A percentile compares a stretch with the other conserved stretches of the same genome.
Evolutionary conservation across 306 rosid genomes (phyloP).

Genomic region (Mimosa bimucronata): DNA sequence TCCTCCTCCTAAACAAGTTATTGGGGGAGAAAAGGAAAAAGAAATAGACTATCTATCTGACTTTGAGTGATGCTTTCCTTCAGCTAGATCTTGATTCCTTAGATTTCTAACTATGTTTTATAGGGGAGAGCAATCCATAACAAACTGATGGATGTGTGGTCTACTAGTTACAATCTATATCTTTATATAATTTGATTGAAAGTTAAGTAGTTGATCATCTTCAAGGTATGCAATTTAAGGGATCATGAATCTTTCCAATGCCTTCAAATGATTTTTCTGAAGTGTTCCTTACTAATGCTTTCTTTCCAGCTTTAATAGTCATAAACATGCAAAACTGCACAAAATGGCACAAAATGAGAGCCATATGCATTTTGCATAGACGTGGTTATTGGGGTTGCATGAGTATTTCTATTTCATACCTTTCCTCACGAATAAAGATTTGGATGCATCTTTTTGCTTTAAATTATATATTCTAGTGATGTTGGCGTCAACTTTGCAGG

Average conservation of each 20-base stretch:
- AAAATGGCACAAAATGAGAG: background rate
- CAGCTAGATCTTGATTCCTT: background rate
- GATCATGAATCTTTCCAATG: conserved; percentile 5
- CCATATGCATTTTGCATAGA: conserved; percentile 6
- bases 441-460: conserved; percentile 26
- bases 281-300: background rate
- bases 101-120: background rate
- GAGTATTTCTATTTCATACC: background rate
- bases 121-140: background rate
- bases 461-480: conserved; percentile 30
- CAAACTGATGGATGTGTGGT: conserved; percentile 22
- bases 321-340: background rate
- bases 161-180: conserved; percentile 7
- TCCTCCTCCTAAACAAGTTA: background rate
- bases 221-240: conserved; percentile 19
- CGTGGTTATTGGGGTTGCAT: background rate
- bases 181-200: conserved; percentile 1
- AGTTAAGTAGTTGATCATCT: conserved; percentile 1
- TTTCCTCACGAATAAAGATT: conserved; percentile 9
- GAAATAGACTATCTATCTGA: conserved; percentile 7
- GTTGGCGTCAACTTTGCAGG: conserved; percentile 61
- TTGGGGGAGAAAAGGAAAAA: background rate
- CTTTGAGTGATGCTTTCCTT: background rate
- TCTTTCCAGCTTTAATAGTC: conserved; percentile 9
- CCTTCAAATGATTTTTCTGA: background rate